These are phyloP conservation scores for Mesembryanthemum crystallinum DNA, from an alignment of 148 eudicot genomes.

Conservation along the genomic window DNA sequence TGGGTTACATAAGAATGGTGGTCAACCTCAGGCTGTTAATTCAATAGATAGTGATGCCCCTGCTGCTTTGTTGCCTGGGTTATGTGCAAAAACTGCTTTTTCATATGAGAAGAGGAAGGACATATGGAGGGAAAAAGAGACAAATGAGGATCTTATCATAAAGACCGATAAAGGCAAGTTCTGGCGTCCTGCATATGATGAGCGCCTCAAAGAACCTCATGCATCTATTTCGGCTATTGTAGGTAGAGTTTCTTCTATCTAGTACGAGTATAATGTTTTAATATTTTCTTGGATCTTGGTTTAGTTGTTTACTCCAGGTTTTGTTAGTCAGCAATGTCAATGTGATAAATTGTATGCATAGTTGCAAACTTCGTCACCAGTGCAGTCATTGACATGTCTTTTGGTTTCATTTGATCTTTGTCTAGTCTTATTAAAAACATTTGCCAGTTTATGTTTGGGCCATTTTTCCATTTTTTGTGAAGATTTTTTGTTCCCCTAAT, in stretches of 20 bases:
- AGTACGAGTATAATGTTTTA: background rate
- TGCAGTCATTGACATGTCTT: no score
- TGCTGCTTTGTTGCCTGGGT: conserved; percentile 59
- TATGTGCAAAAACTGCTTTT: conserved; percentile 76
- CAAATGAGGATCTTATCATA: conserved; percentile 49
- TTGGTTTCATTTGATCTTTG: no score
- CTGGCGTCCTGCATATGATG: conserved; percentile 63
- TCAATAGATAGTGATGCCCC: conserved; percentile 45
- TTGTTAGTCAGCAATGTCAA: background rate
- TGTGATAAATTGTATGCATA: background rate
- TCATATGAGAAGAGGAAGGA: conserved; percentile 74
- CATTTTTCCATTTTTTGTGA: no score
- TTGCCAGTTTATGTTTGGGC: no score
- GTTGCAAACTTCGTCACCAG: background rate
- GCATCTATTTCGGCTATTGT: conserved; percentile 64
- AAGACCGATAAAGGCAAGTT: conserved; percentile 41
- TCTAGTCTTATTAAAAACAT: no score
- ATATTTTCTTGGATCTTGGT: background rate
- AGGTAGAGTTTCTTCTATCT: conserved; percentile 38
- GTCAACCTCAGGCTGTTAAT: conserved; percentile 49
- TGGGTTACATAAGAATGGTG: conserved; percentile 74
- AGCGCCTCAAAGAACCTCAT: conserved; percentile 80
- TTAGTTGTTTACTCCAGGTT: background rate
- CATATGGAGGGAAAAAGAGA: conserved; percentile 71
- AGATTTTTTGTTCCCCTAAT: no score